These are phyloP conservation scores for Suillus clintonianus DNA, from an alignment of 768 basidiomycete species.

Conservation along the genomic window DNA sequence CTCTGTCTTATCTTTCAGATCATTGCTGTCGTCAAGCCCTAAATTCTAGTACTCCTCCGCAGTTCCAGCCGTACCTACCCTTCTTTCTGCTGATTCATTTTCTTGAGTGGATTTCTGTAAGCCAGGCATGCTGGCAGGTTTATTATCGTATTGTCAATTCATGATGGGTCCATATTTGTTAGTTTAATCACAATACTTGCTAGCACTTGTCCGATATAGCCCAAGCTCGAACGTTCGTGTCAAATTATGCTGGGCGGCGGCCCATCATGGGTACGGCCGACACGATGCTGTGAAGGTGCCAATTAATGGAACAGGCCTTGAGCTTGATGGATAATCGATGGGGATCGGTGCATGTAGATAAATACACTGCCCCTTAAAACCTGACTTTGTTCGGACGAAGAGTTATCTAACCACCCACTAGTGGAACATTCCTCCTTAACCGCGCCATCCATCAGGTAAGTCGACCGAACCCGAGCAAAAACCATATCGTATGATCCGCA, in stretches of 20 bases:
- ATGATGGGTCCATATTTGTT: constrained; percentile 12
- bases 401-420: neutral
- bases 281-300: neutral
- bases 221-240: constrained; percentile 28
- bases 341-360: neutral
- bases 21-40: constrained; percentile 4
- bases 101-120: constrained; percentile 12
- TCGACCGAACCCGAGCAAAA: constrained; percentile 5
- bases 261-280: neutral
- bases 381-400: neutral
- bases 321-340: neutral
- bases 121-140: constrained; percentile 15
- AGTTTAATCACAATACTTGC: constrained; percentile 9
- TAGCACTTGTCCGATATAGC: constrained; percentile 1
- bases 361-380: neutral
- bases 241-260: constrained; percentile 1
- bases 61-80: constrained; percentile 10
- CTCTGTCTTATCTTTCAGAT: constrained; percentile 20
- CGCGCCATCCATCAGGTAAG: constrained; percentile 21
- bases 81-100: constrained; percentile 5
- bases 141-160: constrained; percentile 28
- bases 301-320: neutral
- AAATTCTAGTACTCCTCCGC: constrained; percentile 1
- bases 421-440: neutral
- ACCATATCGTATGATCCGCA: constrained; percentile 7